phyloP scores from a whole-genome alignment of 2,329 filamentous ascomycete species.

The Ophioceras dolichostomum region DNA sequence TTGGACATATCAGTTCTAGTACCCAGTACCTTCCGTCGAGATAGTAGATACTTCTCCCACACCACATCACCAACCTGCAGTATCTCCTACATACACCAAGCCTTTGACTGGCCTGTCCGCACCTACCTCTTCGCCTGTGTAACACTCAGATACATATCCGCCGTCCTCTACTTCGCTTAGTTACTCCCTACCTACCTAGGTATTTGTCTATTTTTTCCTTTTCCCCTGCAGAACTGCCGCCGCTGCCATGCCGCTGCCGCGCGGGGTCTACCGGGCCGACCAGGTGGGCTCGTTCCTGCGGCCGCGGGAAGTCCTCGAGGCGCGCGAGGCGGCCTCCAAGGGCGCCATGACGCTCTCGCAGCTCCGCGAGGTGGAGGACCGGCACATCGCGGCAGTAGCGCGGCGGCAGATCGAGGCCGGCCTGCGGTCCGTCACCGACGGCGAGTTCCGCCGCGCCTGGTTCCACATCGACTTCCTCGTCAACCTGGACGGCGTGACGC shows the following conservation, averaged over 20 bases:
- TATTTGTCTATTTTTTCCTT: not conserved
- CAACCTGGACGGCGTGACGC: slow-evolving; percentile 39
- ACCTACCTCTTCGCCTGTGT: too few relatives aligned
- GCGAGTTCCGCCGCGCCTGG: slow-evolving; percentile 42
- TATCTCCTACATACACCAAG: too few relatives aligned
- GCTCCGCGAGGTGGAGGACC: slow-evolving; percentile 39
- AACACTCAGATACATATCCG: too few relatives aligned
- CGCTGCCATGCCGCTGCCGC: slow-evolving; percentile 3
- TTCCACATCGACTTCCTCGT: slow-evolving; percentile 48
- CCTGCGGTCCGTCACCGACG: slow-evolving; percentile 44
- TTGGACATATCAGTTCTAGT: too few relatives aligned
- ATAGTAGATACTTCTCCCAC: too few relatives aligned
- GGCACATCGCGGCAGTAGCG: slow-evolving; percentile 46
- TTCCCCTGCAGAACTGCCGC: too few relatives aligned
- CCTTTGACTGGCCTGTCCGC: too few relatives aligned
- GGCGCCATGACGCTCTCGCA: slow-evolving; percentile 26
- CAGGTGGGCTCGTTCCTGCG: slow-evolving; percentile 64
- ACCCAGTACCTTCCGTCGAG: too few relatives aligned
- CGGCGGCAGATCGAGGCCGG: slow-evolving; percentile 45
- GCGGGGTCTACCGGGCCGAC: slow-evolving; percentile 43
- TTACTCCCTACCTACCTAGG: not conserved
- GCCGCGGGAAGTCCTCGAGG: slow-evolving; percentile 48
- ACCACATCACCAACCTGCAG: too few relatives aligned
- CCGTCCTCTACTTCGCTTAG: too few relatives aligned
- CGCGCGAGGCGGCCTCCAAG: slow-evolving; percentile 23